phyloP scores from a whole-genome alignment of 495 filamentous ascomycete species.

The Oleoguttula mirabilis region DNA sequence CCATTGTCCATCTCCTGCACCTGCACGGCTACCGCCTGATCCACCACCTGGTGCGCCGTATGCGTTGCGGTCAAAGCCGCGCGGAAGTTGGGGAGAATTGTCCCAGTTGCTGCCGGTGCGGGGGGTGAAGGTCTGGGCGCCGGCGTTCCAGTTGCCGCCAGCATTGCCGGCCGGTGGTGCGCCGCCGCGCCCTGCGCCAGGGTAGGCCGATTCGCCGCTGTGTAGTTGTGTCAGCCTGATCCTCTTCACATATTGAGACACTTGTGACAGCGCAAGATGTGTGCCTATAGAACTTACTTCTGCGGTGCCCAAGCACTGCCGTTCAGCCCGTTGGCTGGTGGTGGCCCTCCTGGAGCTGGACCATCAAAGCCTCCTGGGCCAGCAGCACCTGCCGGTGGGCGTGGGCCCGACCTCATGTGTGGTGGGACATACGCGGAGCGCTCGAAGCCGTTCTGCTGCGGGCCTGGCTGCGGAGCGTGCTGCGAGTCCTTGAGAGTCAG shows the following conservation, averaged over 20 bases:
- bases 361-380: background rate
- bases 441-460: conserved; percentile 26
- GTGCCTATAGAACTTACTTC: conserved; percentile 10
- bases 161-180: conserved; percentile 41
- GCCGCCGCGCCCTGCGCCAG: too few relatives aligned
- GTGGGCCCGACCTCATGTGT: conserved; percentile 62
- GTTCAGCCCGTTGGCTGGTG: conserved; percentile 37
- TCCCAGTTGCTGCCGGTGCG: conserved; percentile 32
- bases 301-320: conserved; percentile 47
- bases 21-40: conserved; percentile 37
- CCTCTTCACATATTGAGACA: background rate
- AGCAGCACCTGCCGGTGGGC: background rate
- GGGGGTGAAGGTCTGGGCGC: conserved; percentile 61
- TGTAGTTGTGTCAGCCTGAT: conserved; percentile 4
- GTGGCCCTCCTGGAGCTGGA: conserved; percentile 5
- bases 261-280: background rate
- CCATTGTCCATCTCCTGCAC: conserved; percentile 91
- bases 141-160: conserved; percentile 56
- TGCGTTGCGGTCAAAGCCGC: conserved; percentile 51
- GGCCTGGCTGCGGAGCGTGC: conserved; percentile 43
- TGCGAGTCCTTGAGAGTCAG: conserved; percentile 63
- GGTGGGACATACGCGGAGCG: conserved; percentile 90
- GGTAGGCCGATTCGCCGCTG: conserved; percentile 27
- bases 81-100: conserved; percentile 30
- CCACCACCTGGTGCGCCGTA: conserved; percentile 53